phyloP scores from a whole-genome alignment of 495 filamentous ascomycete species.

The Xylaria palmicola region DNA sequence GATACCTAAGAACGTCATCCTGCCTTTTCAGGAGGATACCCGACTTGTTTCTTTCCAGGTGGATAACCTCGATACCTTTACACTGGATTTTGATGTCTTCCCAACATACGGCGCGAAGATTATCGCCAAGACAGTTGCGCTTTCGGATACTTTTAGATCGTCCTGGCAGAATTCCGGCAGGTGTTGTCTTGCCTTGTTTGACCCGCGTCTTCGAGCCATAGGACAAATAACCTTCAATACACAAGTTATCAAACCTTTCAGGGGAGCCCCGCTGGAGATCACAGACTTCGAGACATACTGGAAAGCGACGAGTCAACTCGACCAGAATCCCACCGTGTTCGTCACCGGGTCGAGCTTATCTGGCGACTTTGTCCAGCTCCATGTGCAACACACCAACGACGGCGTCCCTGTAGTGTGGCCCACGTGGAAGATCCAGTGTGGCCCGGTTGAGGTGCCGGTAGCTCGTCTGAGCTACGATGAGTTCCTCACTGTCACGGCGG shows the following conservation, averaged over 20 bases:
- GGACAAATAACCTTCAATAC: slow-evolving; percentile 91
- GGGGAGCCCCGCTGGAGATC: slow-evolving; percentile 90
- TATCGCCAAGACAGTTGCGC: slow-evolving; percentile 89
- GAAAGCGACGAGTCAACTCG: slow-evolving; percentile 93
- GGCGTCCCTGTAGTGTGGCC: slow-evolving; percentile 84
- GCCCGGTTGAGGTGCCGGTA: slow-evolving; percentile 78
- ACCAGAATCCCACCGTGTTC: slow-evolving; percentile 76
- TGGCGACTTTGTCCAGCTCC: slow-evolving; percentile 88
- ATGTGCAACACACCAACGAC: slow-evolving; percentile 87
- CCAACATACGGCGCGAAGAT: slow-evolving; percentile 96
- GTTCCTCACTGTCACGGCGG: slow-evolving; percentile 64
- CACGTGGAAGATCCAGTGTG: slow-evolving; percentile 72
- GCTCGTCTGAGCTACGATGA: slow-evolving; percentile 71
- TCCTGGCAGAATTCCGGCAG: slow-evolving; percentile 71
- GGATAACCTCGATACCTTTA: slow-evolving; percentile 86
- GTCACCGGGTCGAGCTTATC: slow-evolving; percentile 94
- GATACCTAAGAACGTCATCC: slow-evolving; percentile 89
- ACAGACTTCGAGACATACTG: slow-evolving; percentile 98
- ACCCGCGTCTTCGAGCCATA: slow-evolving; percentile 88
- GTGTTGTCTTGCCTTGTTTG: slow-evolving; percentile 85
- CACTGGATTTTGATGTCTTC: slow-evolving; percentile 96
- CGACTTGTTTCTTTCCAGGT: slow-evolving; percentile 92
- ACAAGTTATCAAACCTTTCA: slow-evolving; percentile 95
- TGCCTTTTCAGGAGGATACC: slow-evolving; percentile 94
- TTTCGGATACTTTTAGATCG: slow-evolving; percentile 79